A percentile compares a stretch with the other conserved stretches of the same genome.
Evolutionary conservation across 768 basidiomycete genomes (phyloP).

Genomic region (Tubosaeta sp.): DNA sequence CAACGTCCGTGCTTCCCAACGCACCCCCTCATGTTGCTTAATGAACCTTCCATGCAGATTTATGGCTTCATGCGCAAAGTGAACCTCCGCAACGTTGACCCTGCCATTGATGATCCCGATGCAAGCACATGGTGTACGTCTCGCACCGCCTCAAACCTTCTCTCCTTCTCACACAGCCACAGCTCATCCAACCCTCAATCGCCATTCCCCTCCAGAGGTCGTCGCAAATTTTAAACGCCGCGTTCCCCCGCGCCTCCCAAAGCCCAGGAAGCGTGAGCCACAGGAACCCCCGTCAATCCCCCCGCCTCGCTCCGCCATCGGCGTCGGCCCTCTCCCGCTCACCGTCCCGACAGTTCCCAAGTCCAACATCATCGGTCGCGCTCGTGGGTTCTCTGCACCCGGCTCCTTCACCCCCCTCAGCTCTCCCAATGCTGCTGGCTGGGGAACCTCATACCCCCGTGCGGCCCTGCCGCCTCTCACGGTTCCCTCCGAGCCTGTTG

Average conservation of each 20-base stretch:
- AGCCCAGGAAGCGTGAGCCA: slow-evolving; percentile 75
- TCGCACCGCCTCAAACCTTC: slow-evolving; percentile 14
- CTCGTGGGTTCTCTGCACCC: slow-evolving; percentile 80
- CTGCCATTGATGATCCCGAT: slow-evolving; percentile 92
- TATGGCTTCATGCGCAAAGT: slow-evolving; percentile 99
- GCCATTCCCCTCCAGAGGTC: slow-evolving; percentile 84
- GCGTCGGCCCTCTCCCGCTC: slow-evolving; percentile 64
- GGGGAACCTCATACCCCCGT: slow-evolving; percentile 58
- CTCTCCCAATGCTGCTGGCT: slow-evolving; percentile 52
- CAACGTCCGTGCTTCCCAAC: slow-evolving; percentile 61
- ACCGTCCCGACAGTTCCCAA: slow-evolving; percentile 47
- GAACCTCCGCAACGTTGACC: slow-evolving; percentile 92
- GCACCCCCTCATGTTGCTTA: slow-evolving; percentile 26
- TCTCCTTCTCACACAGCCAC: slow-evolving; percentile 22
- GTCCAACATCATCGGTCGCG: slow-evolving; percentile 45
- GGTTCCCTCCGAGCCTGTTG: slow-evolving; percentile 71
- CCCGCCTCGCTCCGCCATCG: slow-evolving; percentile 72
- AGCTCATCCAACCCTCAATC: slow-evolving; percentile 91
- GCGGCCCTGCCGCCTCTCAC: slow-evolving; percentile 75
- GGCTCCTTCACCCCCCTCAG: slow-evolving; percentile 72
- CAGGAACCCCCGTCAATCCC: slow-evolving; percentile 67
- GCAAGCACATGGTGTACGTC: slow-evolving; percentile 94
- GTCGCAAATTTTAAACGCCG: slow-evolving; percentile 94
- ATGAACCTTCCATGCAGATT: slow-evolving; percentile 54
- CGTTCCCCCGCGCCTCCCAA: slow-evolving; percentile 88